Percentiles rank a stretch among this genome's conserved stretches.
Evolutionary conservation across 2,329 filamentous ascomycete genomes (phyloP).

Genomic region (Chaetomium globosum): DNA sequence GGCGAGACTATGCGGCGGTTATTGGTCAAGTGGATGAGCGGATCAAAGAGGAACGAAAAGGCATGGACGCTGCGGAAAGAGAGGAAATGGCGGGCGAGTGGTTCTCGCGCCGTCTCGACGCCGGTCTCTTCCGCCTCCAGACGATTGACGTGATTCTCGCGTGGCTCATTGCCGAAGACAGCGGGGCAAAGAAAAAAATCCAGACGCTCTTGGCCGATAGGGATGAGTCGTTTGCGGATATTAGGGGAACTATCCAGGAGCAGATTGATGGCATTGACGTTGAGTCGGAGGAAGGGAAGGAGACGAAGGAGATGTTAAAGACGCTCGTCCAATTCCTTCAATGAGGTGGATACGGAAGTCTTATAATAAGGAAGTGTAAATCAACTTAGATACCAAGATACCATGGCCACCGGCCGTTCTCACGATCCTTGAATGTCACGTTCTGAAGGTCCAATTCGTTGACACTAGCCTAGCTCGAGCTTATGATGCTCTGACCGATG

Average conservation of each 20-base stretch:
- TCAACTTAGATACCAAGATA: conserved; percentile 31
- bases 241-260: conserved; percentile 69
- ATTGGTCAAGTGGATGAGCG: conserved; percentile 64
- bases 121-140: conserved; percentile 81
- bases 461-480: neutral
- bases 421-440: neutral
- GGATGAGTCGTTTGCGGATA: conserved; percentile 64
- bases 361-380: conserved; percentile 20
- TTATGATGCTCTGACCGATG: neutral
- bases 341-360: conserved; percentile 22
- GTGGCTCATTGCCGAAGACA: conserved; percentile 90
- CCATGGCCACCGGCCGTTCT: conserved; percentile 9
- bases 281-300: conserved; percentile 61
- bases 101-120: conserved; percentile 75
- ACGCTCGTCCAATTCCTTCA: conserved; percentile 56
- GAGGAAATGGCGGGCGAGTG: conserved; percentile 71
- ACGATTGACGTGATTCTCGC: conserved; percentile 81
- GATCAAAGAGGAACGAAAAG: conserved; percentile 51
- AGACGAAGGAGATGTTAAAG: conserved; percentile 58
- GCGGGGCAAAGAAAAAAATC: conserved; percentile 69
- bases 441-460: neutral
- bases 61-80: conserved; percentile 57
- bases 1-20: conserved; percentile 68
- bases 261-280: conserved; percentile 53
- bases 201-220: conserved; percentile 64